Base-by-base conservation (phyloP, 1,284 basidiomycete genomes). In the Leccinum griseonigrum region DNA sequence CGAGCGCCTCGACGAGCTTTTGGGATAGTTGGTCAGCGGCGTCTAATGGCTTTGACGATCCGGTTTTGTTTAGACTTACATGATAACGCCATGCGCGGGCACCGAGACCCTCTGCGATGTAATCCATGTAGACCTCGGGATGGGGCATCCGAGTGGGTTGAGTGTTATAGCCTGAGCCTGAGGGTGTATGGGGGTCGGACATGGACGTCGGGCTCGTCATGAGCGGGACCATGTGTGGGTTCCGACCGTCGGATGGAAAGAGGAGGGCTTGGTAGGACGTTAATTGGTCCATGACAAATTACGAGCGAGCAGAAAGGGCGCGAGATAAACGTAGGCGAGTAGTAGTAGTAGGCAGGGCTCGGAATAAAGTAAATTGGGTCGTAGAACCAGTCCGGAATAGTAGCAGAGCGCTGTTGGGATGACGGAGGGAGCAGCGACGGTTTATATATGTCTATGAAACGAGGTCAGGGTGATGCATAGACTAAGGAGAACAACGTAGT, bases 91-190 rank as follows among this genome's bases (percentile, higher is more conserved):
- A 92, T 13, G 86, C 83, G 61, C 85, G 79, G 43, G 83, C 76
- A 43, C 86, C 86, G 58, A 85, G 78, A 60, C 83, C 81, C 73
- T 91, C 88, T 66, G 88, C 88, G 68, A 92, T 87, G 75, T 88
- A 90, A 73, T 92, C 89, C 90, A 92, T 92, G 70, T 88, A 85
- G 40, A 90, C 83, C 72, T 92, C 88, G 9, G 91, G 90, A 74
- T 92, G 90, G 1, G 90, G 90, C 79, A 90, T 83, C 56, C 86
- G 83, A 55, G 82, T 68, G 74, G 71, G 74, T 63, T 61, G 73
- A 60, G 73, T 68, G 36, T 77, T 74, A 58, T 81, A 79, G 38
- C 0, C 16, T 9, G 36, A 34, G 32, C 13, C 10, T 76, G 75
- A 2, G 76, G 77, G 64, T 81, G 80, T 54, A 26, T 48, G 46